Conservation (phyloP, 306 rosid genomes). For the Quercus rubra region DNA sequence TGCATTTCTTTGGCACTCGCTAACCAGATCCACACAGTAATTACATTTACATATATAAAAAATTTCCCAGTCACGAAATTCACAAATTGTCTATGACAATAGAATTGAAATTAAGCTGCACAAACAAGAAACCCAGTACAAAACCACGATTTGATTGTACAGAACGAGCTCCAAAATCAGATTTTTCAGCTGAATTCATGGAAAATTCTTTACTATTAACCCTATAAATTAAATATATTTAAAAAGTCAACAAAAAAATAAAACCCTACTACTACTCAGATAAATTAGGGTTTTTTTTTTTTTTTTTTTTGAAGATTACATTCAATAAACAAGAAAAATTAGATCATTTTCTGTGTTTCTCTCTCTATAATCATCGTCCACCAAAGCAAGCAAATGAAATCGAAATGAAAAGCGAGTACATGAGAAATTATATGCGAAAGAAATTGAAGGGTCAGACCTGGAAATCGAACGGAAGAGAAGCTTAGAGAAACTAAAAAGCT, state of each 20-base stretch:
- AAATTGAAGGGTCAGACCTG: background rate
- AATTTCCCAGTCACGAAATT: background rate
- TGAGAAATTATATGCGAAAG: background rate
- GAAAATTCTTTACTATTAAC: background rate
- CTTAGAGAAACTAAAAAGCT: background rate
- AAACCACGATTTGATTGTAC: background rate
- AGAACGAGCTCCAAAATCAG: background rate
- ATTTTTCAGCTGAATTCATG: background rate
- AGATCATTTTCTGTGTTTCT: conserved; percentile 11
- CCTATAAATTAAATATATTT: background rate
- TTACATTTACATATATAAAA: background rate
- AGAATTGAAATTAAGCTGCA: background rate
- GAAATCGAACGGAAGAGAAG: conserved; percentile 11
- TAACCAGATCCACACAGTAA: background rate
- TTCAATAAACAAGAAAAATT: background rate
- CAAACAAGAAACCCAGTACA: background rate
- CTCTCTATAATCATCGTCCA: background rate
- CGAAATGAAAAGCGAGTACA: background rate
- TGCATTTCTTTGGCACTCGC: too few species aligned
- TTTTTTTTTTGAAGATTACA: too few species aligned
- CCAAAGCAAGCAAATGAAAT: background rate
- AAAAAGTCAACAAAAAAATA: background rate
- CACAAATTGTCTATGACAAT: background rate
- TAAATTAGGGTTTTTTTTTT: conserved; percentile 7
- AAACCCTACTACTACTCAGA: background rate